Evolutionary conservation across 345 rosid species (phyloP), one percentile per base, ranked within the genome.

Genomic region (Moricandia moricandioides): DNA sequence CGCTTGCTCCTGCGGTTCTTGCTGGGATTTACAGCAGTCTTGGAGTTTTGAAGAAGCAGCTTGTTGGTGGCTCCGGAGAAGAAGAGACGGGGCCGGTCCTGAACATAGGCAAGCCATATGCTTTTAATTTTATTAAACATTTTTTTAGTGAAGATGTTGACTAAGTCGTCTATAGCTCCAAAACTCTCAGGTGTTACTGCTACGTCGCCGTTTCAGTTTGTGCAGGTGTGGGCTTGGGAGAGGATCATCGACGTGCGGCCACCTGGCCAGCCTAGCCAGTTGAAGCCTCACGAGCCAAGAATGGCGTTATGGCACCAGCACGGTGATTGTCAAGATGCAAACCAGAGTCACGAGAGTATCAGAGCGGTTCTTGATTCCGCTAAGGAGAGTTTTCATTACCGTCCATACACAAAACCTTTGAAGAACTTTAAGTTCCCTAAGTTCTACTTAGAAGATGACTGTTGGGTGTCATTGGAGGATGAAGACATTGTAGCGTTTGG

Each of bases 1-100:
- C 89, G 21, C 58, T 83, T 3, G 86, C 86, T 9, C 88, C 89
- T 0, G 83, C 88, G 1, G 81, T 84, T 70, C 78, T 85, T n/a
- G 83, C 91, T 5, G 52, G 74, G 26, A 83, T 86, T 63, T 84
- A 81, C 29, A 69, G 79, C 26, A 84, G 80, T 67, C 75, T 86
- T 55, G 59, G 70, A 30, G 49, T 78, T 9, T 67, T 86, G 67
- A 86, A 84, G 70, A 31, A 70, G 47, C 51, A 45, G 4, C 79
- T 86, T 24, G 60, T 62, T 31, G 72, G 72, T 21, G 72, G 72
- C 7, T 80, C 26, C 4, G 21, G 29, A 6, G 63, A 17, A 27
- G 63, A 78, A 72, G 43, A 11, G 35, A 52, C 4, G 0, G 31
- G 31, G 4, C 4, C 31, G 0, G 31, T 29, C 31, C 31, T 29